A percentile compares a stretch with the other conserved stretches of the same genome.
phyloP scores from a whole-genome alignment of 164 flowering plant species.

The Berberis thunbergii region DNA sequence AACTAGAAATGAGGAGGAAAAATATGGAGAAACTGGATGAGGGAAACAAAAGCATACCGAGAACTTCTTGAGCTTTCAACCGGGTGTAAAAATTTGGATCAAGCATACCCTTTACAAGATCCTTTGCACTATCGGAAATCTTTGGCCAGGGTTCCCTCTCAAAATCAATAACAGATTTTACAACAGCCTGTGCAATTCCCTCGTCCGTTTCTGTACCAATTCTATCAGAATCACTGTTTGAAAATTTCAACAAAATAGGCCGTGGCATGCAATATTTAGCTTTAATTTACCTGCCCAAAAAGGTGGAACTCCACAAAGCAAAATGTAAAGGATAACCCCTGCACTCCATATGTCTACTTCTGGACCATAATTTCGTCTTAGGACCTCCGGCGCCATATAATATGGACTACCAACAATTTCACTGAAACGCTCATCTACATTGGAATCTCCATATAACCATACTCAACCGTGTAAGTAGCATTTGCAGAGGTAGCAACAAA shows the following conservation, averaged over 20 bases:
- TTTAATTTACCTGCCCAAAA: slow-evolving; percentile 71
- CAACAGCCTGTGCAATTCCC: slow-evolving; percentile 82
- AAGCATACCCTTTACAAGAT: slow-evolving; percentile 69
- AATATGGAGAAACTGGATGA: too few relatives aligned
- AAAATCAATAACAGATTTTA: slow-evolving; percentile 48
- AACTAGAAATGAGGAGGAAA: too few relatives aligned
- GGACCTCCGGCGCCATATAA: slow-evolving; percentile 90
- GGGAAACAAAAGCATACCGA: slow-evolving; percentile 35
- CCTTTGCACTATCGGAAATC: slow-evolving; percentile 69
- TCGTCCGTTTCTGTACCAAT: slow-evolving; percentile 64
- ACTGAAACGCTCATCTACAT: slow-evolving; percentile 54
- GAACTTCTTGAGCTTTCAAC: slow-evolving; percentile 60
- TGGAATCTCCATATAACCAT: background rate
- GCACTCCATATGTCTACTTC: slow-evolving; percentile 86
- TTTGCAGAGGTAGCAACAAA: background rate
- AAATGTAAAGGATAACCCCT: slow-evolving; percentile 73
- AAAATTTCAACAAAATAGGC: too few relatives aligned
- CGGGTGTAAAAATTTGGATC: slow-evolving; percentile 66
- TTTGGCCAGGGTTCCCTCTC: slow-evolving; percentile 91
- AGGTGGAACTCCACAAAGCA: slow-evolving; percentile 86
- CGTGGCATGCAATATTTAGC: background rate
- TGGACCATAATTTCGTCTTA: slow-evolving; percentile 62
- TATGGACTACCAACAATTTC: slow-evolving; percentile 91
- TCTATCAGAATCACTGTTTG: background rate
- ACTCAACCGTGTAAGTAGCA: background rate